Percentiles rank a stretch among this genome's conserved stretches.
These are phyloP conservation scores for Monosporascus sp. DNA, from an alignment of 2,329 filamentous ascomycete species.

Conservation along the genomic window DNA sequence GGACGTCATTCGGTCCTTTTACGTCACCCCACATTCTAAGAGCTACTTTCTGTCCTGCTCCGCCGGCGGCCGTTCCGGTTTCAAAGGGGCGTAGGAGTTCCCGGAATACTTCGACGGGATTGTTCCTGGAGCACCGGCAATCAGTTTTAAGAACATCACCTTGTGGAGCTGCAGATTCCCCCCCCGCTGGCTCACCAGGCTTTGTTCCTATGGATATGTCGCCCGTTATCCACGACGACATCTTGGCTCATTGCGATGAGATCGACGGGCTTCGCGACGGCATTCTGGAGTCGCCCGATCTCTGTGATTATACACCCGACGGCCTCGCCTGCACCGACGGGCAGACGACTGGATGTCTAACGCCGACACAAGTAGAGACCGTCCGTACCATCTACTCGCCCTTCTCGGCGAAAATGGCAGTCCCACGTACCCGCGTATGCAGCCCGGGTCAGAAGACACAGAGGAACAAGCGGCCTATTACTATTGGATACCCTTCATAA, in stretches of 20 bases:
- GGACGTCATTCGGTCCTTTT: slow-evolving; percentile 42
- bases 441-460: slow-evolving; percentile 39
- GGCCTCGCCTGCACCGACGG: slow-evolving; percentile 5
- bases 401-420: slow-evolving; percentile 24
- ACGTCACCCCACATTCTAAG: slow-evolving; percentile 31
- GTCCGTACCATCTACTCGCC: slow-evolving; percentile 7
- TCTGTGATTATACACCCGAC: slow-evolving; percentile 10
- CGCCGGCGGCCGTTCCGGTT: slow-evolving; percentile 52
- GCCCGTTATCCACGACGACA: background rate
- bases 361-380: slow-evolving; percentile 6
- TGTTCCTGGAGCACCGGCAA: slow-evolving; percentile 40
- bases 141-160: slow-evolving; percentile 28
- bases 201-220: slow-evolving; percentile 1
- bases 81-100: slow-evolving; percentile 47
- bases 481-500: slow-evolving; percentile 35
- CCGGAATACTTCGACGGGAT: slow-evolving; percentile 55
- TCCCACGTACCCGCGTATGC: slow-evolving; percentile 45
- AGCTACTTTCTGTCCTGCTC: slow-evolving; percentile 55
- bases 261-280: slow-evolving; percentile 10
- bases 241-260: slow-evolving; percentile 8
- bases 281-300: slow-evolving; percentile 8
- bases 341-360: slow-evolving; percentile 2
- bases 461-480: slow-evolving; percentile 31
- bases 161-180: slow-evolving; percentile 37
- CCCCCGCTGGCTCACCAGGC: slow-evolving; percentile 16